Conservation (phyloP, 1,284 basidiomycete genomes). For the Mycena sp. region DNA sequence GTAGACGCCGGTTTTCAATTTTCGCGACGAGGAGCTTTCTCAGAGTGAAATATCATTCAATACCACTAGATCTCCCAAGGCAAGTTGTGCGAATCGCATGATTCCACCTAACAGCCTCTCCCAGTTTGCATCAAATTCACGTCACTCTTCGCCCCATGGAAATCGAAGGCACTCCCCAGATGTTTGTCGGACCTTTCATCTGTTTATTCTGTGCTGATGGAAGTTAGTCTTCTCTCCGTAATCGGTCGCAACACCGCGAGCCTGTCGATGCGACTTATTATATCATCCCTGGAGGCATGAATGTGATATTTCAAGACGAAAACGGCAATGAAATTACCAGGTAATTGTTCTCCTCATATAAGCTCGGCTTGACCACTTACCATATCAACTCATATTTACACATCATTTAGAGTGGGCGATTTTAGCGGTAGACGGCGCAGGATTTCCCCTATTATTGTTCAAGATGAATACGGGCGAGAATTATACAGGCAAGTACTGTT, state of each 20-base stretch:
- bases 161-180: too few species aligned
- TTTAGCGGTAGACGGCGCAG: slow-evolving; percentile 32
- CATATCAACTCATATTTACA: too few species aligned
- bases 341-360: slow-evolving; percentile 43
- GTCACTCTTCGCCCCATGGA: too few species aligned
- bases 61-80: neutral
- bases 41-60: neutral
- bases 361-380: neutral
- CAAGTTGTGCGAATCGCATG: too few species aligned
- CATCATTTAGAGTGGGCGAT: slow-evolving; percentile 31
- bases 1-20: neutral
- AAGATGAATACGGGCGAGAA: slow-evolving; percentile 59
- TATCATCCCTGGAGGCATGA: slow-evolving; percentile 70
- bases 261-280: slow-evolving; percentile 51
- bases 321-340: slow-evolving; percentile 72
- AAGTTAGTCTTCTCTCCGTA: neutral
- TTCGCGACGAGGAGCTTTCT: neutral
- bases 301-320: slow-evolving; percentile 75
- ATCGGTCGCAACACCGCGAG: neutral
- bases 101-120: neutral
- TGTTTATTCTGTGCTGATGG: too few species aligned
- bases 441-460: slow-evolving; percentile 53
- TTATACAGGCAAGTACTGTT: slow-evolving; percentile 52
- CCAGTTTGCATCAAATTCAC: neutral
- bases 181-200: too few species aligned